phyloP scores from a whole-genome alignment of 805 yeast species.

The Candida ulmi region DNA sequence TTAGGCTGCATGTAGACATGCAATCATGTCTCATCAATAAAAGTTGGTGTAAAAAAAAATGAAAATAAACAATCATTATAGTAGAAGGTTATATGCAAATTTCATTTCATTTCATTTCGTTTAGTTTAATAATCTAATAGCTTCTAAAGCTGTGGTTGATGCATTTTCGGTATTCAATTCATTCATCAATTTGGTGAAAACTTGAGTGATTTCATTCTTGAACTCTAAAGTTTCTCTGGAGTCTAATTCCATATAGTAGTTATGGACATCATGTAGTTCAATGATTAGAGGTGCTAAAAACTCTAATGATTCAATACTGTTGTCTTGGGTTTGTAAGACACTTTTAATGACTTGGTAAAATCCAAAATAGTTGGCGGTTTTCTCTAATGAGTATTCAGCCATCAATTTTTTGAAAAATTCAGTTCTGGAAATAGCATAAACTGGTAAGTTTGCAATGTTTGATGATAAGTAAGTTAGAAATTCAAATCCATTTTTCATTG shows the following conservation, averaged over 20 bases:
- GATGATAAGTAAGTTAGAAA: conserved; percentile 22
- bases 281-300: conserved; percentile 29
- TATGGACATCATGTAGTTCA: conserved; percentile 31
- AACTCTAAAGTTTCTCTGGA: conserved; percentile 24
- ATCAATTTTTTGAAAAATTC: conserved; percentile 25
- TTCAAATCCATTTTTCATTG: conserved; percentile 19
- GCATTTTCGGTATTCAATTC: not conserved
- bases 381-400: conserved; percentile 13
- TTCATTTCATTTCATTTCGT: not conserved
- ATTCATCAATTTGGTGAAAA: conserved; percentile 14
- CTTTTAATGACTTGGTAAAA: conserved; percentile 26
- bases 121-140: not conserved
- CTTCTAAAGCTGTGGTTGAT: not conserved
- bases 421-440: conserved; percentile 20
- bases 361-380: conserved; percentile 23
- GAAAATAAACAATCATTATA: too few relatives aligned
- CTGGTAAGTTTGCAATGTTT: conserved; percentile 18
- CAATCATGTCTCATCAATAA: not conserved
- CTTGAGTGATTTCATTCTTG: conserved; percentile 23
- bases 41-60: too few relatives aligned
- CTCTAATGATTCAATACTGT: conserved; percentile 23
- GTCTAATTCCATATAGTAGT: conserved; percentile 22
- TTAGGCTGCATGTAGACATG: not conserved
- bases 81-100: too few relatives aligned
- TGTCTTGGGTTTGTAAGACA: conserved; percentile 24